Conservation (phyloP, 1,284 basidiomycete genomes). For the Tylopilus sp. region DNA sequence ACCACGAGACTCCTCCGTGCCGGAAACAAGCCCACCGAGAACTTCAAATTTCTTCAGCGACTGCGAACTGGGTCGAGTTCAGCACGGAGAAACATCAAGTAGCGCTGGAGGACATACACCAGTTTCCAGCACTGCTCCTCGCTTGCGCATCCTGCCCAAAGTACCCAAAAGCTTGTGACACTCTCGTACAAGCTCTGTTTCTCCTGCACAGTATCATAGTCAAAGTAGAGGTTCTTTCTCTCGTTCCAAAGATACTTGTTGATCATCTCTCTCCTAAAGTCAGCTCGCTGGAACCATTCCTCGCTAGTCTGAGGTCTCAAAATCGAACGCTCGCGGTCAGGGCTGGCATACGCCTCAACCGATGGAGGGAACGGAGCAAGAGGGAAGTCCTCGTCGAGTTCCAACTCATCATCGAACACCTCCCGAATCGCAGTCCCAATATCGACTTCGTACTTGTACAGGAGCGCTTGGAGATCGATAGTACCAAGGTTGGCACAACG, state of each 20-base stretch:
- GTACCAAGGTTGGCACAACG: conserved; percentile 95
- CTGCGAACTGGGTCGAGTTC: conserved; percentile 51
- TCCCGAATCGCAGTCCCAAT: conserved; percentile 93
- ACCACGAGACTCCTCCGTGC: conserved; percentile 95
- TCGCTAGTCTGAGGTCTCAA: conserved; percentile 65
- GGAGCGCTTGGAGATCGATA: conserved; percentile 87
- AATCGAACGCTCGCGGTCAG: conserved; percentile 60
- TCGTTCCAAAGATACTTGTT: conserved; percentile 98
- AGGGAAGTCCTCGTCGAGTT: conserved; percentile 89
- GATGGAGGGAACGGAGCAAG: conserved; percentile 90
- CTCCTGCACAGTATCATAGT: conserved; percentile 90
- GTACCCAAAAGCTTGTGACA: conserved; percentile 92
- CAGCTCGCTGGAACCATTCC: conserved; percentile 90
- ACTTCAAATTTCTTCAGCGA: conserved; percentile 96
- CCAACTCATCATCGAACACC: conserved; percentile 88
- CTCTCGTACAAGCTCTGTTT: conserved; percentile 94
- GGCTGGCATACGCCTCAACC: conserved; percentile 67
- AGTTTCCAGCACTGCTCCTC: conserved; percentile 92
- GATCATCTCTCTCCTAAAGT: conserved; percentile 78
- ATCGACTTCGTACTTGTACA: conserved; percentile 94
- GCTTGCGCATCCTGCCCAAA: conserved; percentile 97
- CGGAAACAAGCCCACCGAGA: conserved; percentile 92
- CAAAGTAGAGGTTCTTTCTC: conserved; percentile 90
- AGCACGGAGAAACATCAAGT: conserved; percentile 11
- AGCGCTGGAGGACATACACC: conserved; percentile 55